Conservation (phyloP, 345 rosid species). For the Gossypium ekmanianum region DNA sequence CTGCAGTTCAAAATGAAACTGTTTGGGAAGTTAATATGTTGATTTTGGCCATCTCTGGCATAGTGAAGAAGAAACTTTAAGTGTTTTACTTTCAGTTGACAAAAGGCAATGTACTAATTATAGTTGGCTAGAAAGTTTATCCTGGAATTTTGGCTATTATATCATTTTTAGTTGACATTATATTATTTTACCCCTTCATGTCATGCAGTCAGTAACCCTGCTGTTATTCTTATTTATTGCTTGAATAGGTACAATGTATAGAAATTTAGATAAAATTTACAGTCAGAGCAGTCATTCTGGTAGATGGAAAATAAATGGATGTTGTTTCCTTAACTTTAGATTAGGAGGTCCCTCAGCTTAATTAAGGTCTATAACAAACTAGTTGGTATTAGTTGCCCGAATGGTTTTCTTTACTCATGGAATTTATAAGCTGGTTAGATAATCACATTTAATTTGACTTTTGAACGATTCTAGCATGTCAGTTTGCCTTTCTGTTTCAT, state of each 20-base stretch:
- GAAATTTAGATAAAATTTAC: neutral
- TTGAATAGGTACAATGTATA: neutral
- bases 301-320: neutral
- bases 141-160: neutral
- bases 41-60: neutral
- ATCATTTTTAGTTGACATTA: neutral
- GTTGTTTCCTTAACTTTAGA: neutral
- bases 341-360: neutral
- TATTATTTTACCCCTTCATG: neutral
- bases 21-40: neutral
- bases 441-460: neutral
- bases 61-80: neutral
- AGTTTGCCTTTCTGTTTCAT: neutral
- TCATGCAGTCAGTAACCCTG: neutral
- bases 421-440: neutral
- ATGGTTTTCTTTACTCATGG: neutral
- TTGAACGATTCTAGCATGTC: neutral
- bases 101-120: neutral
- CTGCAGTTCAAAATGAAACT: neutral
- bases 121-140: neutral
- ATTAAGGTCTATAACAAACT: neutral
- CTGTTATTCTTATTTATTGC: neutral
- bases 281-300: neutral
- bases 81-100: neutral
- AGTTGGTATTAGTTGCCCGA: neutral